A percentile compares a stretch with the other conserved stretches of the same genome.
phyloP scores from a whole-genome alignment of 495 filamentous ascomycete species.

The Xylaria palmicola region DNA sequence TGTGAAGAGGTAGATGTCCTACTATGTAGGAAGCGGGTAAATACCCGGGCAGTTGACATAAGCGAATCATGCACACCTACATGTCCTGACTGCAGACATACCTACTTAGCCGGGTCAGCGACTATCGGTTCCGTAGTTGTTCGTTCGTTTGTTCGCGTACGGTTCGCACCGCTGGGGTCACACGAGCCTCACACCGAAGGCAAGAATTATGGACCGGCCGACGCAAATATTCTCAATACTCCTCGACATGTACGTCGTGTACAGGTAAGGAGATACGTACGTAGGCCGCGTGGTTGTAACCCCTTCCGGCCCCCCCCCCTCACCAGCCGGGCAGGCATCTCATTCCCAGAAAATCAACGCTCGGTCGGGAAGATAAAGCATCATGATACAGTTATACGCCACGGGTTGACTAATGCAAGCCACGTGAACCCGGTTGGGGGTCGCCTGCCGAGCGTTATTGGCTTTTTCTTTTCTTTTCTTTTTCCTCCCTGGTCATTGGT shows the following conservation, averaged over 20 bases:
- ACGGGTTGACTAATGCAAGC: conserved; percentile 10
- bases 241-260: not conserved
- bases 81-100: not conserved
- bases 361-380: not conserved
- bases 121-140: not conserved
- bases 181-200: conserved; percentile 13
- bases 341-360: not conserved
- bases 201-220: not conserved
- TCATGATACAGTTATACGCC: not conserved
- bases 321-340: not conserved
- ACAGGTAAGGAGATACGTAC: too few species aligned
- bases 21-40: not conserved
- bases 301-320: not conserved
- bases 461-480: not conserved
- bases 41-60: conserved; percentile 4
- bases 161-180: conserved; percentile 1
- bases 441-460: not conserved
- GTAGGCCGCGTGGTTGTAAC: not conserved
- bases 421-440: conserved; percentile 9
- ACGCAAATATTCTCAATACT: not conserved
- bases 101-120: not conserved
- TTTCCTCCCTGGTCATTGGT: not conserved
- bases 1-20: too few species aligned
- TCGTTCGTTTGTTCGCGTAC: not conserved
- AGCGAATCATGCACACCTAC: not conserved